phyloP scores from a whole-genome alignment of 352 stramenopile species.

The Phytophthora agathidicida region DNA sequence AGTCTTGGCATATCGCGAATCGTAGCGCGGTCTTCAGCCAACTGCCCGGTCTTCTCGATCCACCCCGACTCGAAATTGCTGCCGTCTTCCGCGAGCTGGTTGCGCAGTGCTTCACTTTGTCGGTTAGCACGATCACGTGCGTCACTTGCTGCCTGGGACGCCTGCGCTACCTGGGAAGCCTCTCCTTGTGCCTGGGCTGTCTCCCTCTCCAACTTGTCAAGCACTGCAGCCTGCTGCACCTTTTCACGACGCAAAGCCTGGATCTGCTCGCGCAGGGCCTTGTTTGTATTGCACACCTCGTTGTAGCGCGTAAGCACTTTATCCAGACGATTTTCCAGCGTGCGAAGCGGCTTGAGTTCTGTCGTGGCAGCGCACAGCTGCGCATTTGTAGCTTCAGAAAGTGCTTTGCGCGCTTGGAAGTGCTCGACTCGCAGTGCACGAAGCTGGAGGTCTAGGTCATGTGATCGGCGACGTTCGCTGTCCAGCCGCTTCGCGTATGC shows the following conservation, averaged over 20 bases:
- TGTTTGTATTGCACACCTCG: conserved; percentile 85
- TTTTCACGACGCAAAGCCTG: conserved; percentile 81
- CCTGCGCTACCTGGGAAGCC: conserved; percentile 73
- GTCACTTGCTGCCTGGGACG: conserved; percentile 84
- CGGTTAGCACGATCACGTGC: conserved; percentile 84
- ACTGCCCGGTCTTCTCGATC: conserved; percentile 80
- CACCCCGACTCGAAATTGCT: conserved; percentile 88
- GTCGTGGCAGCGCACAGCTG: conserved; percentile 53
- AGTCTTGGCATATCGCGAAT: conserved; percentile 78
- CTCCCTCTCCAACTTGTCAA: conserved; percentile 85
- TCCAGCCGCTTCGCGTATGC: conserved; percentile 76
- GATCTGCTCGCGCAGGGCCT: conserved; percentile 80
- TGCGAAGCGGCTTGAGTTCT: conserved; percentile 69
- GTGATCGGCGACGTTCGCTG: conserved; percentile 53
- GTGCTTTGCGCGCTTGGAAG: conserved; percentile 56
- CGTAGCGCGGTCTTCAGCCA: conserved; percentile 84
- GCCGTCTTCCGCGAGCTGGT: conserved; percentile 80
- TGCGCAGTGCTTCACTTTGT: conserved; percentile 77
- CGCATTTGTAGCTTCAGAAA: conserved; percentile 54
- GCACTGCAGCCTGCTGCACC: conserved; percentile 74
- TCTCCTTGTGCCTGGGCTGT: conserved; percentile 86
- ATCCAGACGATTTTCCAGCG: conserved; percentile 83
- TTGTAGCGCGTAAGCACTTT: conserved; percentile 88
- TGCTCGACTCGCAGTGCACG: conserved; percentile 37
- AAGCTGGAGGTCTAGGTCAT: conserved; percentile 51